Conservation (phyloP, 495 filamentous ascomycete species). For the Chlorociboria aeruginascens region DNA sequence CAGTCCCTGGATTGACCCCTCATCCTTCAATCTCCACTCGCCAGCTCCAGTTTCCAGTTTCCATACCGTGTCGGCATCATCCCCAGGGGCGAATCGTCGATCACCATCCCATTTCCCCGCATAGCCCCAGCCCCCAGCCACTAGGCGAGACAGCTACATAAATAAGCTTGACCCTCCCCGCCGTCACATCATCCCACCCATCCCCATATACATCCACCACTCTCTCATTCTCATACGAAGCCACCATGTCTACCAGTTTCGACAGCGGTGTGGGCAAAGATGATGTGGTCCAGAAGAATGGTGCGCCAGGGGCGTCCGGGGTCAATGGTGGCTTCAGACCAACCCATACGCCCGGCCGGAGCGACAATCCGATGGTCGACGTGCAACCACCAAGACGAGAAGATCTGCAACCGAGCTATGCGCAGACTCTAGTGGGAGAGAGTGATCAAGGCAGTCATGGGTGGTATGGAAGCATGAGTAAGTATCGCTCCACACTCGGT, state of each 20-base stretch:
- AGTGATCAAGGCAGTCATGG: slow-evolving; percentile 62
- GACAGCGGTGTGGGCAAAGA: slow-evolving; percentile 5
- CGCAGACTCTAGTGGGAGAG: slow-evolving; percentile 56
- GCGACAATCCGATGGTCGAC: slow-evolving; percentile 42
- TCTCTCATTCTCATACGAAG: not conserved
- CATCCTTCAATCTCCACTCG: not conserved
- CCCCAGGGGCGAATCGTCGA: too few species aligned
- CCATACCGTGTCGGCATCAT: not conserved
- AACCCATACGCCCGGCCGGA: slow-evolving; percentile 7
- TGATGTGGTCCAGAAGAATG: not conserved
- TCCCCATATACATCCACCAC: not conserved
- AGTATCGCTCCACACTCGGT: slow-evolving; percentile 15
- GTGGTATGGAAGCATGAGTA: slow-evolving; percentile 88
- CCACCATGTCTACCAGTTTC: slow-evolving; percentile 12
- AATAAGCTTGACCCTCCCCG: not conserved
- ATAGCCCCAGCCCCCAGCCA: not conserved
- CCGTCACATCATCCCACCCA: not conserved
- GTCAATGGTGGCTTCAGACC: slow-evolving; percentile 14
- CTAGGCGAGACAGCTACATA: not conserved
- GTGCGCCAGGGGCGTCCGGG: not conserved
- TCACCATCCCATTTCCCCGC: not conserved
- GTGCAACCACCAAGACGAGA: slow-evolving; percentile 72
- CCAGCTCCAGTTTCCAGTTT: not conserved
- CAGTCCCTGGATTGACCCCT: too few species aligned
- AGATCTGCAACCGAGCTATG: slow-evolving; percentile 86